These are phyloP conservation scores for Gloeophyllum trabeum DNA, from an alignment of 768 basidiomycete species.

Conservation along the genomic window DNA sequence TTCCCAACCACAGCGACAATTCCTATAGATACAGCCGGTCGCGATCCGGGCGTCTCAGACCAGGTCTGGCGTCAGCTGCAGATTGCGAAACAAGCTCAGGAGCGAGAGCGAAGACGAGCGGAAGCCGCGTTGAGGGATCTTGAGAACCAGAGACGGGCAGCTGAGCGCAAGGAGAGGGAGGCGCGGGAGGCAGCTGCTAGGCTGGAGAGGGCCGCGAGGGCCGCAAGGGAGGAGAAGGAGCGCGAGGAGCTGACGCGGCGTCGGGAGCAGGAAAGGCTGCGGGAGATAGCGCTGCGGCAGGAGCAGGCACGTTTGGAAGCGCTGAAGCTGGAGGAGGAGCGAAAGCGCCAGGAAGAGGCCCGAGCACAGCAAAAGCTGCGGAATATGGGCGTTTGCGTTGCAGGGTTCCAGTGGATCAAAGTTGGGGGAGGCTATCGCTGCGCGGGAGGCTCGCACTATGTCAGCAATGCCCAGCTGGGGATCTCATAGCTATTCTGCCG, in stretches of 20 bases:
- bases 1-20: no score
- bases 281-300: slow-evolving; percentile 12
- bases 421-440: slow-evolving; percentile 13
- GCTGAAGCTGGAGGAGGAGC: slow-evolving; percentile 16
- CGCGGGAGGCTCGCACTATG: slow-evolving; percentile 13
- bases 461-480: slow-evolving; percentile 7
- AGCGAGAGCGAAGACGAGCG: slow-evolving; percentile 10
- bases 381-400: slow-evolving; percentile 13
- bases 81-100: slow-evolving; percentile 20
- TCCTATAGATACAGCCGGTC: no score
- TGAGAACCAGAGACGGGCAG: slow-evolving; percentile 10
- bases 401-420: slow-evolving; percentile 16
- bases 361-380: slow-evolving; percentile 10
- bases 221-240: no score
- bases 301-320: slow-evolving; percentile 18
- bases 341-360: slow-evolving; percentile 9
- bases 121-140: slow-evolving; percentile 6
- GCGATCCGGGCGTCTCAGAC: slow-evolving; percentile 45
- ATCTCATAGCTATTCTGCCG: slow-evolving; percentile 4
- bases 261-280: slow-evolving; percentile 17
- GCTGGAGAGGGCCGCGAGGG: slow-evolving; percentile 10
- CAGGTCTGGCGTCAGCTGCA: slow-evolving; percentile 39
- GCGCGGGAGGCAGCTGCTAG: slow-evolving; percentile 16
- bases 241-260: no score
- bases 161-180: slow-evolving; percentile 13